These are phyloP conservation scores for Cyberlindnera galapagoensis DNA, from an alignment of 805 yeast genomes.

Conservation along the genomic window DNA sequence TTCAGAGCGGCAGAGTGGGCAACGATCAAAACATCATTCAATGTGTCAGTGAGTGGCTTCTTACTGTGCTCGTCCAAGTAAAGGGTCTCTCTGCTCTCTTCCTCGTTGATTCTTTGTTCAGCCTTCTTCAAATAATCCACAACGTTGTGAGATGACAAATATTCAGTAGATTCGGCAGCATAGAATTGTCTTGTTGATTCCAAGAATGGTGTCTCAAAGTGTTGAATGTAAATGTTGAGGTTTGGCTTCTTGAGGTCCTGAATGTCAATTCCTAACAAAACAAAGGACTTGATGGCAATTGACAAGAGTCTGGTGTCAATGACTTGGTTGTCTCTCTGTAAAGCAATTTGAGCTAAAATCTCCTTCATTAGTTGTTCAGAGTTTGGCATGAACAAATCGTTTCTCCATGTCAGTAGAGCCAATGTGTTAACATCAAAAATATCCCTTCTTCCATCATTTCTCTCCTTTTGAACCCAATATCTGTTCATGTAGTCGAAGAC, in stretches of 20 bases:
- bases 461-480: constrained; percentile 95
- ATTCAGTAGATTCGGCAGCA: constrained; percentile 57
- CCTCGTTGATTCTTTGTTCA: constrained; percentile 75
- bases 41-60: constrained; percentile 64
- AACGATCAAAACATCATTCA: constrained; percentile 71
- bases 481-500: constrained; percentile 94
- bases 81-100: constrained; percentile 67
- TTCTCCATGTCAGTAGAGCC: constrained; percentile 84
- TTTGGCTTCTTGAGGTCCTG: constrained; percentile 85
- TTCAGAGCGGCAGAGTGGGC: constrained; percentile 73
- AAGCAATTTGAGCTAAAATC: constrained; percentile 66
- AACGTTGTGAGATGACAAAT: constrained; percentile 67
- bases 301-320: constrained; percentile 63
- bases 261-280: constrained; percentile 82
- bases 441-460: constrained; percentile 87
- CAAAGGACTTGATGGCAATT: constrained; percentile 79
- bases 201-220: constrained; percentile 74
- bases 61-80: constrained; percentile 84
- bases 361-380: constrained; percentile 56
- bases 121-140: constrained; percentile 89
- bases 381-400: constrained; percentile 67
- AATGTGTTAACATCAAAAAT: constrained; percentile 88
- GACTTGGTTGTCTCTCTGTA: constrained; percentile 73
- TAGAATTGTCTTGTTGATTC: constrained; percentile 64
- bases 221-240: constrained; percentile 70